Base-by-base conservation (phyloP, 2,329 filamentous ascomycete genomes). In the Alternaria conjuncta region DNA sequence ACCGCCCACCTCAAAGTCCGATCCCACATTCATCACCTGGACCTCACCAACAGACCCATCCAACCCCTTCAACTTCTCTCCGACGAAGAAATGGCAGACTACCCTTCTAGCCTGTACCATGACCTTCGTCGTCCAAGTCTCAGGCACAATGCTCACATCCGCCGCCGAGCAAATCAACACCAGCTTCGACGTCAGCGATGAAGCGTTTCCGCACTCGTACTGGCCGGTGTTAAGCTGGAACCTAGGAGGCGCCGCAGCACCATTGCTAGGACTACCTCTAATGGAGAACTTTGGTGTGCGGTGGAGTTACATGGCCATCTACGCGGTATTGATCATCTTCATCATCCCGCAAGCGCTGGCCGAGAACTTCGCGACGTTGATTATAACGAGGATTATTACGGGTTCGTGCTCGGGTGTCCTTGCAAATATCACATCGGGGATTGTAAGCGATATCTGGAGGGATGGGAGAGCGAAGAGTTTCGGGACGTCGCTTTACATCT, bases 261-360 rank as follows among this genome's bases (percentile, higher is more conserved):
- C 82, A 7, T 63, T 84, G 6, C 50, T 82, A 4, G 75, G 81
- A 1, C 61, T 84, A 3, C 82, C 82, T 2, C 57, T 83, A 21
- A 83, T 82, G 74, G 82, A 84, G 65, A 78, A 79, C 5, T 82
- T 81, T 25, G 82, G 82, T 6, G 79, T 83, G 2, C 78, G 82
- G 70, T 80, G 79, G 5, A 82, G 82, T 5, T 84, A 84, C 44
- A 75, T 84, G 70, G 56, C 60, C 12, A 74, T 82, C 4, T 83
- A 83, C 60, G 73, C 80, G 8, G 71, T 80, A 23, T 68, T 84
- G 11, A 77, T 83, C 13, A 68, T 82, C 8, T 82, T 81, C 20
- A 71, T 82, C 5, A 78, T 84, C 43, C 78, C 79, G 5, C 82
- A 81, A 20, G 81, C 80, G 0, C 75, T 83, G 32, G 82, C 82